phyloP scores from a whole-genome alignment of 2,329 filamentous ascomycete species.

The Stachybotrys elegans region DNA sequence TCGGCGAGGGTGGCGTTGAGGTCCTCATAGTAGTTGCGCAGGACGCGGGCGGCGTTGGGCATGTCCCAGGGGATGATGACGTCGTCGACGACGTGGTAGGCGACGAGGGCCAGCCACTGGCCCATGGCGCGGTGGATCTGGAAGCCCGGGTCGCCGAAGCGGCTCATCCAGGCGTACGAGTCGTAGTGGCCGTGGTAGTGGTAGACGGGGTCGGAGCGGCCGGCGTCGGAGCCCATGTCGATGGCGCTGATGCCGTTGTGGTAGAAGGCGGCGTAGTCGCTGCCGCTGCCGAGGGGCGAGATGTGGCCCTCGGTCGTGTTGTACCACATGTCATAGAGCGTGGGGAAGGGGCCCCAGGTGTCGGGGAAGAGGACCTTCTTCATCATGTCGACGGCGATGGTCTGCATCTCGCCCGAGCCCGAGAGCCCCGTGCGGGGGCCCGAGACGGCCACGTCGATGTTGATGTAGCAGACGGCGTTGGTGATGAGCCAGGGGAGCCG shows the following conservation, averaged over 20 bases:
- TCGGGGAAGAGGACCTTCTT: slow-evolving; percentile 14
- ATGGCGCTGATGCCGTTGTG: slow-evolving; percentile 4
- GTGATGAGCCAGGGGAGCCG: slow-evolving; percentile 1
- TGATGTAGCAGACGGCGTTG: slow-evolving; percentile 32
- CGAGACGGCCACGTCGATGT: slow-evolving; percentile 43
- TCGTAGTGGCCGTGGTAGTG: slow-evolving; percentile 8
- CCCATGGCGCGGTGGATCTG: slow-evolving; percentile 42
- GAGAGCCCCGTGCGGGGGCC: slow-evolving; percentile 33
- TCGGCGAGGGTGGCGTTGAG: slow-evolving; percentile 1
- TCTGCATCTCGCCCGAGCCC: slow-evolving; percentile 14
- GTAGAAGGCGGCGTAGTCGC: slow-evolving; percentile 1
- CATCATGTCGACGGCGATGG: slow-evolving; percentile 15
- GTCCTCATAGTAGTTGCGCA: slow-evolving; percentile 7
- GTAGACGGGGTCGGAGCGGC: slow-evolving; percentile 1
- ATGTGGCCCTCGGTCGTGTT: slow-evolving; percentile 11
- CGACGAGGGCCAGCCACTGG: slow-evolving; percentile 20
- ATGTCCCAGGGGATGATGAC: slow-evolving; percentile 8
- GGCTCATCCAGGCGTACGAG: slow-evolving; percentile 44
- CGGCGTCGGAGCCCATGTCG: slow-evolving; percentile 8
- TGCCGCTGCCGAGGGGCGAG: background rate
- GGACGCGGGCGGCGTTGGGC: slow-evolving; percentile 10
- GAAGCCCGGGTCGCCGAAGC: slow-evolving; percentile 46
- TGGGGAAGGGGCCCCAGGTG: slow-evolving; percentile 8
- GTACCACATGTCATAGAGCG: slow-evolving; percentile 14
- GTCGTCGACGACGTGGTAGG: slow-evolving; percentile 7